Evolutionary conservation across 2,329 filamentous ascomycete genomes (phyloP).

Genomic region (Verticillium dahliae): DNA sequence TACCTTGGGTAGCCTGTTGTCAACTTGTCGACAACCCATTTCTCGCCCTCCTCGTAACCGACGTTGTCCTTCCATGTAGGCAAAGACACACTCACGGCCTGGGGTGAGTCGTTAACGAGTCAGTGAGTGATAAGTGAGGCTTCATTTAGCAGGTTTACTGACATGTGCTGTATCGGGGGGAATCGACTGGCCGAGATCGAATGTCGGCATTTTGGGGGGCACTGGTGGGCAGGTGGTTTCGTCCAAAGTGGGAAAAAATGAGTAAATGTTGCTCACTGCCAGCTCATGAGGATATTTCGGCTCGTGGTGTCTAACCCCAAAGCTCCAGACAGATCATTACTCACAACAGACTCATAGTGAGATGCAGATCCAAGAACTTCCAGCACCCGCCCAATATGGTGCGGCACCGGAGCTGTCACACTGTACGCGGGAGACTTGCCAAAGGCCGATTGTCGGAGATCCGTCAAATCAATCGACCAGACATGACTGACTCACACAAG

Average conservation of each 20-base stretch:
- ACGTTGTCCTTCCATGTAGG: conserved; percentile 90
- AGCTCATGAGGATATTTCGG: neutral
- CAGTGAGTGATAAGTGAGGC: neutral
- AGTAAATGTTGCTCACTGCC: neutral
- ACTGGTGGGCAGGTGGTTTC: neutral
- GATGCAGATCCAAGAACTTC: neutral
- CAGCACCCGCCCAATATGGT: neutral
- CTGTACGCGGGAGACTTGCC: neutral
- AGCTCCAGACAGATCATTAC: neutral
- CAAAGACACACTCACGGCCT: conserved; percentile 94
- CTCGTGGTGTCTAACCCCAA: neutral
- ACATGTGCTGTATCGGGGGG: conserved; percentile 75
- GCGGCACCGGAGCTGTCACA: neutral
- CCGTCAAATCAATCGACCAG: neutral
- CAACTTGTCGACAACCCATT: conserved; percentile 82
- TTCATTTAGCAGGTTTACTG: conserved; percentile 25
- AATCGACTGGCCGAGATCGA: conserved; percentile 62
- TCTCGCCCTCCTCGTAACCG: conserved; percentile 86
- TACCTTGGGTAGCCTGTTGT: conserved; percentile 84
- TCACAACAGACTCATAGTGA: neutral
- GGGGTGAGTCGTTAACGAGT: neutral
- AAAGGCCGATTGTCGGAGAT: neutral
- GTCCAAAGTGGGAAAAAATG: neutral
- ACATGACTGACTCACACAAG: neutral
- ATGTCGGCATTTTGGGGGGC: conserved; percentile 32